phyloP scores from a whole-genome alignment of 768 basidiomycete genomes.

The Termitomyces sp. region DNA sequence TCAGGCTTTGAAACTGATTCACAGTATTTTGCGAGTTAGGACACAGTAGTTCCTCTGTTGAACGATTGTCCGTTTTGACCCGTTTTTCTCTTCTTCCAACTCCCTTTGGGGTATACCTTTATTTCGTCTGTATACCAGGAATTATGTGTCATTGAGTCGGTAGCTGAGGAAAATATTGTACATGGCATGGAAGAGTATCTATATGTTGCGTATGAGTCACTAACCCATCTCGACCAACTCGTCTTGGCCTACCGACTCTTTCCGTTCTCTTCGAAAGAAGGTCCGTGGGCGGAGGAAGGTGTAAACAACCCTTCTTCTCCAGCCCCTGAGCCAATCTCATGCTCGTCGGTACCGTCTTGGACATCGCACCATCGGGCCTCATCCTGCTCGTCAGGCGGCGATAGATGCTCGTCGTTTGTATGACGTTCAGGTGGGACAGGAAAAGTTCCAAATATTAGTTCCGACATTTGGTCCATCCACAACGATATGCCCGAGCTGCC shows the following conservation, averaged over 20 bases:
- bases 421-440: neutral
- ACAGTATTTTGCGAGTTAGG: neutral
- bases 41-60: neutral
- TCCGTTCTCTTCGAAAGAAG: neutral
- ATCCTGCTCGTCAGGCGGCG: neutral
- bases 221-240: neutral
- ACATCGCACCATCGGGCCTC: neutral
- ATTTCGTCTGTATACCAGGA: neutral
- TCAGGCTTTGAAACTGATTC: neutral
- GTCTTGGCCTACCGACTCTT: neutral
- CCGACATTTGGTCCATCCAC: conserved; percentile 21
- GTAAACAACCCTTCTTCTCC: neutral
- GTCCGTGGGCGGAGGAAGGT: neutral
- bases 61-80: neutral
- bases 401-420: neutral
- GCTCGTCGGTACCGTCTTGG: neutral
- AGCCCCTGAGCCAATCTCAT: neutral
- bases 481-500: conserved; percentile 22
- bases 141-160: neutral
- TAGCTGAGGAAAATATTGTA: neutral
- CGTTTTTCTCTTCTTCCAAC: neutral
- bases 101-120: neutral
- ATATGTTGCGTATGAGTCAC: neutral
- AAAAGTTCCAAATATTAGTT: conserved; percentile 2
- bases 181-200: neutral